Evolutionary conservation across 2,329 filamentous ascomycete genomes (phyloP).

Genomic region (Monilinia polystroma): DNA sequence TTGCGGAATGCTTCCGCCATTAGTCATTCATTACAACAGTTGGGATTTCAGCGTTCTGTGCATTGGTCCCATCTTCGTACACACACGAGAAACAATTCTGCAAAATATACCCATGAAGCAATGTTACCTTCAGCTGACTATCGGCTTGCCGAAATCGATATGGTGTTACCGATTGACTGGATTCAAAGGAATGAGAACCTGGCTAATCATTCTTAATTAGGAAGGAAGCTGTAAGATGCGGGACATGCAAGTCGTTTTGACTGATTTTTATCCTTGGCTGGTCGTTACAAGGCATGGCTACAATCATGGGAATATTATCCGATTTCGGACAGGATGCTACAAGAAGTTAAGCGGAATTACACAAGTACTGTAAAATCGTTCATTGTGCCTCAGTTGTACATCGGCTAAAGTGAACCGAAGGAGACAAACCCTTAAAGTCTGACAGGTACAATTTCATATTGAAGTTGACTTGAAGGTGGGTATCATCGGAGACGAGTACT

Average conservation of each 20-base stretch:
- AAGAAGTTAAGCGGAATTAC: not conserved
- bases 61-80: too few relatives aligned
- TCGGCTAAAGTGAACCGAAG: not conserved
- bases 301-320: slow-evolving; percentile 2
- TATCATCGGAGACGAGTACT: slow-evolving; percentile 8
- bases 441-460: slow-evolving; percentile 12
- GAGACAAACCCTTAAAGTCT: not conserved
- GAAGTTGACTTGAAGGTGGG: not conserved
- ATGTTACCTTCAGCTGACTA: not conserved
- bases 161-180: slow-evolving; percentile 13
- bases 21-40: not conserved
- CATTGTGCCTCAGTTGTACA: slow-evolving; percentile 1
- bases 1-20: not conserved
- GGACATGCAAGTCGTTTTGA: slow-evolving; percentile 5
- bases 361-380: not conserved
- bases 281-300: not conserved
- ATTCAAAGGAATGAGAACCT: slow-evolving; percentile 5
- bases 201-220: not conserved
- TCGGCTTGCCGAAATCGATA: not conserved
- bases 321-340: not conserved
- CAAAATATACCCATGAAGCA: not conserved
- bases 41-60: too few relatives aligned
- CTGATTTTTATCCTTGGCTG: not conserved
- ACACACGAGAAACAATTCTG: too few relatives aligned
- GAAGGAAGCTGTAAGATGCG: not conserved